Evolutionary conservation across 306 rosid genomes (phyloP), one percentile per base, ranked within the genome.

Genomic region (Hippophae rhamnoides): DNA sequence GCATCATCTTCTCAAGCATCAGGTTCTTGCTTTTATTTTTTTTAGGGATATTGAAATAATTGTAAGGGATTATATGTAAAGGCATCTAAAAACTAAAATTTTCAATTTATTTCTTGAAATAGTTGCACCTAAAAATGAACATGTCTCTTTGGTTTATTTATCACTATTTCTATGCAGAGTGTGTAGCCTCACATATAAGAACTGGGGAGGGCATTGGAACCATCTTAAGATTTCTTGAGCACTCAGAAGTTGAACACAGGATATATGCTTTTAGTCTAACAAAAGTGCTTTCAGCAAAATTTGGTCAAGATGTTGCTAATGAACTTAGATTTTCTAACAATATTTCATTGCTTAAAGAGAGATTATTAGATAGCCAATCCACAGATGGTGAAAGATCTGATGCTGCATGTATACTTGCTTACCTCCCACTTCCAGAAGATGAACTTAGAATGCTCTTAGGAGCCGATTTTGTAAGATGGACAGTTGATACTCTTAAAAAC

Each of bases 1-100:
- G 61, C 60, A 7, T 82, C 75, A 1, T 79, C 88, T 54, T 84
- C 84, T 9, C 84, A 82, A 67, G 84, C 88, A 41, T 73, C 84
- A 62, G 82, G 88, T 9, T 46, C 43, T 55, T 31, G 38, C 18
- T 52, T 45, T 50, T 13, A 9, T 38, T 27, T 9, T 61, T 54
- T 25, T 7, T 60, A 13, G 41, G 9, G 46, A 9, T 26, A 3
- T 14, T 26, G 23, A 18, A 18, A 18, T 18, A 18, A 18, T 18
- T 18, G 23, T 0, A 18, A 18, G 23, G 23, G 23, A 18, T 0
- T 18, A 18, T 18, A 18, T 18, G 23, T 18, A 18, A 18, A 18
- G 23, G 23, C 23, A 18, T 18, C 23, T 18, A 18, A 18, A 18
- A 18, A 18, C 23, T 18, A 18, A 18, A 18, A 18, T 18, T 18